A percentile compares a stretch with the other conserved stretches of the same genome.
phyloP scores from a whole-genome alignment of 345 rosid species.

The Eucalyptus decipiens region DNA sequence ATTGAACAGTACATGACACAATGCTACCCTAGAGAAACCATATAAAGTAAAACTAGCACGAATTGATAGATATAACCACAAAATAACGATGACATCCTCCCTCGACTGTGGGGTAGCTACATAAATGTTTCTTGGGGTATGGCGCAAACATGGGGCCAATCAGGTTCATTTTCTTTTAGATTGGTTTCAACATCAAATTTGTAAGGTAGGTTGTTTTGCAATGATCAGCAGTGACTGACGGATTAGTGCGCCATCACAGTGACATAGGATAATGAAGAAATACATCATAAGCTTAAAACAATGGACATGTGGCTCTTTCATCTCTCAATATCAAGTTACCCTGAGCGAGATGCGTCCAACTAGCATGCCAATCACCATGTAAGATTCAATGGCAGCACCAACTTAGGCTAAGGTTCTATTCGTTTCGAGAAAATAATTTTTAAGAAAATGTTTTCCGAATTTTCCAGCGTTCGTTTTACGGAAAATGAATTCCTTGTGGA shows the following conservation, averaged over 20 bases:
- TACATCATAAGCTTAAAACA: background rate
- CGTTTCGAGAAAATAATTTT: too few species aligned
- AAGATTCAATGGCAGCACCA: background rate
- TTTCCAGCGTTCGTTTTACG: rapidly evolving
- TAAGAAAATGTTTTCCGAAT: rapidly evolving
- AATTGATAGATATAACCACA: background rate
- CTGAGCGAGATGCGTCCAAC: background rate
- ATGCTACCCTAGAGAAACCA: background rate
- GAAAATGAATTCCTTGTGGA: too few species aligned
- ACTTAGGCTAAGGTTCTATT: background rate
- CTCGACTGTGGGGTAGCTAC: background rate
- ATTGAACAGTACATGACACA: background rate
- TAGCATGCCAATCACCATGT: background rate
- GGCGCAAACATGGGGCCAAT: background rate
- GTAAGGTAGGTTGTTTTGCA: background rate
- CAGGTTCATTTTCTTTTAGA: background rate
- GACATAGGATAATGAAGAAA: background rate
- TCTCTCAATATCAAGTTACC: background rate
- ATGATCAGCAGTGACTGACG: background rate
- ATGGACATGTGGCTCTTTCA: background rate
- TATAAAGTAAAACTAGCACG: background rate
- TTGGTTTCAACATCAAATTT: background rate
- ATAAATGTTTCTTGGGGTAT: background rate
- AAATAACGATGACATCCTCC: background rate
- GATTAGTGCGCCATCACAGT: background rate